A percentile compares a stretch with the other conserved stretches of the same genome.
phyloP scores from a whole-genome alignment of 140 eudicot genomes.

The Bidens hawaiensis region DNA sequence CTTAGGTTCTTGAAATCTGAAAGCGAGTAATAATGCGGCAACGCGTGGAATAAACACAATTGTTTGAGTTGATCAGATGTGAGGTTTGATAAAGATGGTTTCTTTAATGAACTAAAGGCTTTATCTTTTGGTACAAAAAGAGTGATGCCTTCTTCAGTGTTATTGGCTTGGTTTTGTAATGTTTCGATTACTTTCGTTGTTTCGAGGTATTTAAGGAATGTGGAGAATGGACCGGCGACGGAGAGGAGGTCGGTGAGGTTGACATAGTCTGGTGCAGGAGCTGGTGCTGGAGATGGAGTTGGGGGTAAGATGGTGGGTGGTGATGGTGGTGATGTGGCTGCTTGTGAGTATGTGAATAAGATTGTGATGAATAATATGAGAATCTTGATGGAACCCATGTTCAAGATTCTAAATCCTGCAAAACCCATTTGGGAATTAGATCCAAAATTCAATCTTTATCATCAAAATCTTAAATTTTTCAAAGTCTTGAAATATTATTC shows the following conservation, averaged over 20 bases:
- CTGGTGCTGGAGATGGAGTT: conserved; percentile 82
- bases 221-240: conserved; percentile 88
- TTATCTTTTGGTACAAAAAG: conserved; percentile 69
- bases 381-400: conserved; percentile 38
- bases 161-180: conserved; percentile 76
- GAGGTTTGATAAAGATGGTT: conserved; percentile 69
- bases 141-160: conserved; percentile 87
- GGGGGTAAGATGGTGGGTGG: conserved; percentile 28
- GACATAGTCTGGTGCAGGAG: conserved; percentile 68
- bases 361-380: conserved; percentile 24
- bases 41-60: conserved; percentile 73
- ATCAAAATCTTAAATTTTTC: no score
- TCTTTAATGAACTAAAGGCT: conserved; percentile 56
- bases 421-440: no score
- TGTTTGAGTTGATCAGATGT: conserved; percentile 70
- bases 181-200: conserved; percentile 73
- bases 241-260: conserved; percentile 73
- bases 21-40: conserved; percentile 76
- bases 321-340: conserved; percentile 28
- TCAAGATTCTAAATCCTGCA: no score
- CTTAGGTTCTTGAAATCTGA: conserved; percentile 79
- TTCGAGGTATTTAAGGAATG: conserved; percentile 64
- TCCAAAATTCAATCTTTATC: no score
- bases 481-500: no score
- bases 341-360: conserved; percentile 35